Conservation (phyloP, 2,329 filamentous ascomycete genomes). For the Lomentospora prolificans region DNA sequence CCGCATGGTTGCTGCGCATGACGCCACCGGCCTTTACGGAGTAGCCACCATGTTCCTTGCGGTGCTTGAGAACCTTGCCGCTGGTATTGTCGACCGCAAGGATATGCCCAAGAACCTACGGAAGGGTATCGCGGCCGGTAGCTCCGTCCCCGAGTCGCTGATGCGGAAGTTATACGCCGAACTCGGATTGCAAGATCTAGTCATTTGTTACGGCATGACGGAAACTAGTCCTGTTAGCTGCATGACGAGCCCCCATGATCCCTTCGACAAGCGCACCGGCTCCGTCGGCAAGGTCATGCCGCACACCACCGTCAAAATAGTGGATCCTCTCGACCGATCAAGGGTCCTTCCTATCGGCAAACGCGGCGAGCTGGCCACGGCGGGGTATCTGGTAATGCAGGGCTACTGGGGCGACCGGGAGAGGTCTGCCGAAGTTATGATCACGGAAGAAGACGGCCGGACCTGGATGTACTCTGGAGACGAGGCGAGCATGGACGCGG, state of each 20-base stretch:
- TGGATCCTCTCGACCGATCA: slow-evolving; percentile 53
- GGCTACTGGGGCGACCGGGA: slow-evolving; percentile 74
- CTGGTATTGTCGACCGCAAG: slow-evolving; percentile 18
- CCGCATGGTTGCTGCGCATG: slow-evolving; percentile 39
- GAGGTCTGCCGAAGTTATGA: slow-evolving; percentile 57
- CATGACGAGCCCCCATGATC: slow-evolving; percentile 75
- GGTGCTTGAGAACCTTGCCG: slow-evolving; percentile 66
- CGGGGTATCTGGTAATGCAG: slow-evolving; percentile 83
- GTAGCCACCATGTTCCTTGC: slow-evolving; percentile 93
- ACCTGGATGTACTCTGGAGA: slow-evolving; percentile 91
- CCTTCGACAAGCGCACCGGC: slow-evolving; percentile 60
- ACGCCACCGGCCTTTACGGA: slow-evolving; percentile 64
- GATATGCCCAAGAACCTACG: slow-evolving; percentile 37
- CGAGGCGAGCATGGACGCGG: slow-evolving; percentile 72
- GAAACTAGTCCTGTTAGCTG: slow-evolving; percentile 71
- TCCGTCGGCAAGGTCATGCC: slow-evolving; percentile 76
- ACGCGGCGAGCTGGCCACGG: slow-evolving; percentile 71
- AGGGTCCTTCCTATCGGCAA: slow-evolving; percentile 52
- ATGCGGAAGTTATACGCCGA: slow-evolving; percentile 66
- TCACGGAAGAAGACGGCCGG: slow-evolving; percentile 36
- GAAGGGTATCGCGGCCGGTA: slow-evolving; percentile 89
- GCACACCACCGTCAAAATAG: slow-evolving; percentile 69
- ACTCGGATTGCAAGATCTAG: slow-evolving; percentile 71
- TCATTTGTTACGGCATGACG: slow-evolving; percentile 96
- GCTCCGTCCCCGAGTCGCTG: slow-evolving; percentile 70